A percentile compares a stretch with the other conserved stretches of the same genome.
Evolutionary conservation across 164 flowering plant genomes (phyloP).

Genomic region (Hamamelis virginiana): DNA sequence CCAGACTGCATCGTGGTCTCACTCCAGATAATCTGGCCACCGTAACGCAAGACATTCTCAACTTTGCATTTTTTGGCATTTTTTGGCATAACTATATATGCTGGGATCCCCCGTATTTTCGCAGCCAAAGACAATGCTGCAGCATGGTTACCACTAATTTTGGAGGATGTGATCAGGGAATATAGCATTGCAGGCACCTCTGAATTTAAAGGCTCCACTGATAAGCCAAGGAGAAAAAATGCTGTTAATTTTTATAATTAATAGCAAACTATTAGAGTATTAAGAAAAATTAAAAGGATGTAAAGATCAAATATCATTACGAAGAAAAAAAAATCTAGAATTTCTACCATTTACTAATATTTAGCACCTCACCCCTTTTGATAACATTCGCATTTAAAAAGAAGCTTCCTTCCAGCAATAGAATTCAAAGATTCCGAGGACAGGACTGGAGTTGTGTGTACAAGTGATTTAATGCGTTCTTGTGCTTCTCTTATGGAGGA

Average conservation of each 20-base stretch:
- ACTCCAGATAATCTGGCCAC: constrained; percentile 77
- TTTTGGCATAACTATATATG: constrained; percentile 77
- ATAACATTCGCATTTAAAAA: constrained; percentile 86
- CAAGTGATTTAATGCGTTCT: constrained; percentile 48
- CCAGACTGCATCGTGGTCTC: constrained; percentile 72
- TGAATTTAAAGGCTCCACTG: constrained; percentile 90
- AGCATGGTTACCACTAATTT: constrained; percentile 87
- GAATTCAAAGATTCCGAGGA: constrained; percentile 69
- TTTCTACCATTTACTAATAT: background rate
- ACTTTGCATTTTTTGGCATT: constrained; percentile 92
- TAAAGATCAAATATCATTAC: no score
- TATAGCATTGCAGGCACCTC: constrained; percentile 93
- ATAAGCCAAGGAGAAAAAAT: constrained; percentile 5
- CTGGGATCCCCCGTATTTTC: constrained; percentile 73
- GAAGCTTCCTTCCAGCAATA: constrained; percentile 59
- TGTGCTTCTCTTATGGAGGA: constrained; percentile 73
- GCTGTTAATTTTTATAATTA: background rate
- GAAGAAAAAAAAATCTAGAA: no score
- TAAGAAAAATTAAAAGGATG: no score
- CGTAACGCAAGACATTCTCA: constrained; percentile 80
- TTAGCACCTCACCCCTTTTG: constrained; percentile 74
- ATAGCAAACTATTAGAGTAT: no score
- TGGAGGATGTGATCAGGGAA: constrained; percentile 19
- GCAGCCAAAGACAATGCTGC: constrained; percentile 94
- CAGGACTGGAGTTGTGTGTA: constrained; percentile 71